Conservation (phyloP, 805 yeast species). For the Blastobotrys robertii region DNA sequence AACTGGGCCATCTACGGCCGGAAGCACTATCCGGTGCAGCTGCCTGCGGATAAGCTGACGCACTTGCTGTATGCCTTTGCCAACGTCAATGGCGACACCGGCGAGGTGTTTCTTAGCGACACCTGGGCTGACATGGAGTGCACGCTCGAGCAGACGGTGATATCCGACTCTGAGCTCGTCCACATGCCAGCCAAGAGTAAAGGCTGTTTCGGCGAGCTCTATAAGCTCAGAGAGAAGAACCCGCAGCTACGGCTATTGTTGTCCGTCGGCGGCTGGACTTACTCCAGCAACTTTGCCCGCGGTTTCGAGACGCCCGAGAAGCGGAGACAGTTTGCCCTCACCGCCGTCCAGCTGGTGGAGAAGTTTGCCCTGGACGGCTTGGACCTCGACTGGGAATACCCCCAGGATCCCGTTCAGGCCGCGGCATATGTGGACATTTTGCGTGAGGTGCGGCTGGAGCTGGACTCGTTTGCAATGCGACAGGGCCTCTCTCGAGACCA, state of each 20-base stretch:
- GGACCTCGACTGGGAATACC: constrained; percentile 95
- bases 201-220: constrained; percentile 46
- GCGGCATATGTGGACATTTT: constrained; percentile 36
- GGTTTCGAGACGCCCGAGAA: constrained; percentile 31
- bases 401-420: constrained; percentile 41
- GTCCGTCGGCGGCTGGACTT: constrained; percentile 82
- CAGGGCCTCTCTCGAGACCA: constrained; percentile 18
- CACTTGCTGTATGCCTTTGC: constrained; percentile 76
- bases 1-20: constrained; percentile 59
- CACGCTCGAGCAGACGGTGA: constrained; percentile 11
- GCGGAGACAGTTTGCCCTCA: constrained; percentile 38
- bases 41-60: constrained; percentile 49
- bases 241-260: constrained; percentile 45
- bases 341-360: constrained; percentile 39
- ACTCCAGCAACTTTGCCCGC: constrained; percentile 38
- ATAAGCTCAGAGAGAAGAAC: constrained; percentile 34
- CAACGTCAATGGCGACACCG: constrained; percentile 43
- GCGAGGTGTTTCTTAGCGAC: constrained; percentile 48
- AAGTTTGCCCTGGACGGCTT: constrained; percentile 75
- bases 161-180: no score
- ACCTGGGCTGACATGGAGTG: constrained; percentile 48
- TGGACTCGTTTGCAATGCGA: constrained; percentile 32
- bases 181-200: neutral
- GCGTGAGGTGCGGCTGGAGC: constrained; percentile 28
- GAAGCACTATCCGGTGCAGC: constrained; percentile 47